Evolutionary conservation across 345 rosid species (phyloP).

Genomic region (Salix exigua): DNA sequence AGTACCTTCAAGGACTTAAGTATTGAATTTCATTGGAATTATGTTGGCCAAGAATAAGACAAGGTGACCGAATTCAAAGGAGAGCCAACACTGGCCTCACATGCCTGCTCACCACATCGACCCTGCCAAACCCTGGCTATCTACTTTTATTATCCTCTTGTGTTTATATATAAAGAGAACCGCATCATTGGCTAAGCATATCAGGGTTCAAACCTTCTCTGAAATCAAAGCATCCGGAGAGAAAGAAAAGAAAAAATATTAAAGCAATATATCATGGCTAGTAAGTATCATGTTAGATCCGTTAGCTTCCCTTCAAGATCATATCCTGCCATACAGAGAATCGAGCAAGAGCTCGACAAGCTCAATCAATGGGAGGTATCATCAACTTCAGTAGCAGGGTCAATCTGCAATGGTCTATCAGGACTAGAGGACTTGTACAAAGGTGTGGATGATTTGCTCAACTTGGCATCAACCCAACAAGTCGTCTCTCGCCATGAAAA

Average conservation of each 20-base stretch:
- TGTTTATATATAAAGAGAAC: conserved; percentile 10
- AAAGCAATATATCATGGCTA: conserved; percentile 31
- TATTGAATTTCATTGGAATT: conserved; percentile 17
- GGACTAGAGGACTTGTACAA: conserved; percentile 46
- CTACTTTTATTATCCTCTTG: neutral
- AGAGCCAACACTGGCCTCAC: conserved; percentile 18
- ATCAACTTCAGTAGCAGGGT: conserved; percentile 26
- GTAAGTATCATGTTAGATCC: conserved; percentile 47
- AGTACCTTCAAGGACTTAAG: conserved; percentile 13
- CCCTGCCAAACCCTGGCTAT: neutral
- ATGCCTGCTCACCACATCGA: conserved; percentile 25
- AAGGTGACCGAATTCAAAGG: conserved; percentile 18
- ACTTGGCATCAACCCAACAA: conserved; percentile 49
- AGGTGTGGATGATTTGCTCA: conserved; percentile 50
- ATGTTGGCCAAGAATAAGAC: conserved; percentile 29
- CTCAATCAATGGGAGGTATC: conserved; percentile 33
- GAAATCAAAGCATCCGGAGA: neutral
- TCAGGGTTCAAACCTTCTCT: conserved; percentile 8
- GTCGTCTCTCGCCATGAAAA: conserved; percentile 30
- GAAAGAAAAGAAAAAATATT: neutral
- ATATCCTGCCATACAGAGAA: conserved; percentile 48
- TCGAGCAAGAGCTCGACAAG: conserved; percentile 53
- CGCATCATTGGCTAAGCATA: conserved; percentile 8
- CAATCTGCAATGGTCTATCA: conserved; percentile 33
- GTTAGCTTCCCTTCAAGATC: conserved; percentile 69